A percentile compares a stretch with the other conserved stretches of the same genome.
Conservation (phyloP, 495 filamentous ascomycete species). For the Xylaria grammica region DNA sequence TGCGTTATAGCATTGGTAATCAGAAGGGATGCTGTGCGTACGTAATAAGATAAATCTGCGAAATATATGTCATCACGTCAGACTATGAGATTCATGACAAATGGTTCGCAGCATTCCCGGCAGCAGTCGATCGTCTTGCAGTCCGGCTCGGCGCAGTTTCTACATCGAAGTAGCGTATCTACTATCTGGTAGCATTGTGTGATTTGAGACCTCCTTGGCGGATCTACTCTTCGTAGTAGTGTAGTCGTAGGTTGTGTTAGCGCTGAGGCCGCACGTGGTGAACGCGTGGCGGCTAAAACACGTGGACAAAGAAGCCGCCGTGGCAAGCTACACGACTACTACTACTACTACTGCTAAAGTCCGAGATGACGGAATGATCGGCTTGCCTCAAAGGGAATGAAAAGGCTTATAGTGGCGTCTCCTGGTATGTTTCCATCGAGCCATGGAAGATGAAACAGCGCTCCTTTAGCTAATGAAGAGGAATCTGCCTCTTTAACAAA, state of each 20-base stretch:
- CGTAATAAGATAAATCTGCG: not conserved
- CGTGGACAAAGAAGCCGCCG: slow-evolving; percentile 6
- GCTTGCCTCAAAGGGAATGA: slow-evolving; percentile 12
- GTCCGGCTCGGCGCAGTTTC: not conserved
- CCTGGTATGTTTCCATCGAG: not conserved
- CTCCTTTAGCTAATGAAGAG: too few species aligned
- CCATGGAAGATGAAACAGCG: not conserved
- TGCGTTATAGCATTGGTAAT: not conserved
- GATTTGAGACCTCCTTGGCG: not conserved
- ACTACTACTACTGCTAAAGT: not conserved
- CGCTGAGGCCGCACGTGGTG: slow-evolving; percentile 14
- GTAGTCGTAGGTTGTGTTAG: slow-evolving; percentile 10
- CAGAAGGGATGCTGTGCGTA: not conserved
- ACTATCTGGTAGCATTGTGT: not conserved
- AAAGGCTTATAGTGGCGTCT: slow-evolving; percentile 8
- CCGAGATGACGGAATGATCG: slow-evolving; percentile 1
- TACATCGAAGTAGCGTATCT: not conserved
- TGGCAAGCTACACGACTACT: slow-evolving; percentile 4
- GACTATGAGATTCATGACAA: not conserved
- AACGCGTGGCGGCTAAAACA: slow-evolving; percentile 21
- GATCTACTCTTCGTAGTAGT: not conserved
- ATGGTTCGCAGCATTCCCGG: not conserved
- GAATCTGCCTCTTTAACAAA: too few species aligned
- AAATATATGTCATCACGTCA: slow-evolving; percentile 6
- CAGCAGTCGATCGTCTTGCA: not conserved